phyloP scores from a whole-genome alignment of 805 yeast species.

The Starmerella tilneyi region DNA sequence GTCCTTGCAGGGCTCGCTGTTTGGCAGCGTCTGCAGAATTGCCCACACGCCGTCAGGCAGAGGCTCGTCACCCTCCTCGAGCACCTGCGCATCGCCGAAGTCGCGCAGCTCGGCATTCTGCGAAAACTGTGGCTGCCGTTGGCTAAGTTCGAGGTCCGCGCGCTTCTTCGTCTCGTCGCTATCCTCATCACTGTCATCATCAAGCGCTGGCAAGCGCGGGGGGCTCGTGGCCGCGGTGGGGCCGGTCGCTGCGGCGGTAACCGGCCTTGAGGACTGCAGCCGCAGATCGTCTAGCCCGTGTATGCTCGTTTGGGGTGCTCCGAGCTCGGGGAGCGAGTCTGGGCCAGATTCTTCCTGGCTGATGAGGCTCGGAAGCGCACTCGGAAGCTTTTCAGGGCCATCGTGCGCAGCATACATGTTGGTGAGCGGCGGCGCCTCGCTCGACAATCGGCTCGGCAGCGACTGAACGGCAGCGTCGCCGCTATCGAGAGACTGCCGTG shows the following conservation, averaged over 20 bases:
- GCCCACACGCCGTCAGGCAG: conserved; percentile 54
- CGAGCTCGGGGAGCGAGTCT: not conserved
- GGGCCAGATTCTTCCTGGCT: conserved; percentile 1
- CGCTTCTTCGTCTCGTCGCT: conserved; percentile 18
- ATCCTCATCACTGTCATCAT: conserved; percentile 20
- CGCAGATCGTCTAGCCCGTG: not conserved
- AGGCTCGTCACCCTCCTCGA: conserved; percentile 7
- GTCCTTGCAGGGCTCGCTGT: conserved; percentile 39
- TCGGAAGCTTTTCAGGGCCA: not conserved
- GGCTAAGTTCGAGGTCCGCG: conserved; percentile 16
- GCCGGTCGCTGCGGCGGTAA: too few species aligned
- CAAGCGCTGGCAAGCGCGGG: not conserved
- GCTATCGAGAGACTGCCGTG: too few species aligned
- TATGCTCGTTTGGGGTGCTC: not conserved
- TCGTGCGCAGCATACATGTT: not conserved
- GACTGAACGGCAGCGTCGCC: not conserved
- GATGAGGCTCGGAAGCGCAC: not conserved
- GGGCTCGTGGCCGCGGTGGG: not conserved
- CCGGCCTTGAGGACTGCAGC: conserved; percentile 7
- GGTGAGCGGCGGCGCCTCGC: not conserved
- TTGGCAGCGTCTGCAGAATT: conserved; percentile 43
- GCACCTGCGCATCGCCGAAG: conserved; percentile 20
- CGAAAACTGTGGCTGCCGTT: conserved; percentile 15
- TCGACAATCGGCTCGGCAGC: not conserved
- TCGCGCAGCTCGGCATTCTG: conserved; percentile 24